These are phyloP conservation scores for Berkeleyomyces basicola DNA, from an alignment of 2,329 filamentous ascomycete species.

Conservation along the genomic window DNA sequence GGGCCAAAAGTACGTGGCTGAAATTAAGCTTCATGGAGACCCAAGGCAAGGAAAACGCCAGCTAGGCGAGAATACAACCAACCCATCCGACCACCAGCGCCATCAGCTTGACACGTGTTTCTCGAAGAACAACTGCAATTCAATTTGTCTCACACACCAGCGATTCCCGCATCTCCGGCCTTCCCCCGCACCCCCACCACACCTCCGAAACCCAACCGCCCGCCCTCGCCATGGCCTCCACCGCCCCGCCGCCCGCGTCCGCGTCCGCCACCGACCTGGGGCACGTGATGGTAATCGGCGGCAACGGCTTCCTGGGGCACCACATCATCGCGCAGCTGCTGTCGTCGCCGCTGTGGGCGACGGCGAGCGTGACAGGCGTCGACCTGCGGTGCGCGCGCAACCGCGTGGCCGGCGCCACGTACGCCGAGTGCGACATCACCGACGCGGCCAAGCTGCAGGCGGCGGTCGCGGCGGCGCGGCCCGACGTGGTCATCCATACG, in stretches of 20 bases:
- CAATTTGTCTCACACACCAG: not conserved
- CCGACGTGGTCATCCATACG: conserved; percentile 81
- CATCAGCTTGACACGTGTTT: not conserved
- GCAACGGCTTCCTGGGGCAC: conserved; percentile 71
- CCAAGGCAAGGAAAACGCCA: not conserved
- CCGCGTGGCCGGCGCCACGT: conserved; percentile 40
- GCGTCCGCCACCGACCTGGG: conserved; percentile 30
- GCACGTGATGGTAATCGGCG: conserved; percentile 62
- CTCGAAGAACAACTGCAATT: not conserved
- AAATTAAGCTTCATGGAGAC: not conserved
- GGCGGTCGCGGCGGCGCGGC: conserved; percentile 49
- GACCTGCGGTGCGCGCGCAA: conserved; percentile 58
- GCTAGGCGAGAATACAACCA: not conserved
- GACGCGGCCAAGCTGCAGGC: conserved; percentile 41
- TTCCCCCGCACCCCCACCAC: not conserved
- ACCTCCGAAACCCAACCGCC: not conserved
- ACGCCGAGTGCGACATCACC: conserved; percentile 67
- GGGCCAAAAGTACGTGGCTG: not conserved
- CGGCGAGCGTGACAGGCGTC: conserved; percentile 46
- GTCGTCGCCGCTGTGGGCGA: conserved; percentile 26
- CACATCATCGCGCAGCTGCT: conserved; percentile 63
- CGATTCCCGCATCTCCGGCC: not conserved
- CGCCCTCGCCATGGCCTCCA: not conserved
- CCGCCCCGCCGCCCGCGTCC: not conserved
- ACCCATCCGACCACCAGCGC: not conserved